Conservation (phyloP, 805 yeast genomes). For the Myxozyma mucilagina region DNA sequence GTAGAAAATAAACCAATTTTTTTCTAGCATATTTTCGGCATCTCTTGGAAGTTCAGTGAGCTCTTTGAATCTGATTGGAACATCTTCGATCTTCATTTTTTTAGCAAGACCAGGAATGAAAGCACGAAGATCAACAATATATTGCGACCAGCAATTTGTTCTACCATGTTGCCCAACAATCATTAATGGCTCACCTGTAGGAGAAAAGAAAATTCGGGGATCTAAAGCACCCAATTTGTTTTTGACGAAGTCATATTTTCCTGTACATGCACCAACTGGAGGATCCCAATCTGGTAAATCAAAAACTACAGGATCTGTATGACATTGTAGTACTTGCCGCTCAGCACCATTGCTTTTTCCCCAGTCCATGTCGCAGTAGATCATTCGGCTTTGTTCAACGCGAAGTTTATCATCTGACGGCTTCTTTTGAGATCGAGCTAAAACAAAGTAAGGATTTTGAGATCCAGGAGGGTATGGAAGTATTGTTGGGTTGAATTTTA, state of each 20-base stretch:
- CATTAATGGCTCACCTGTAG: conserved; percentile 28
- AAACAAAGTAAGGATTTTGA: conserved; percentile 9
- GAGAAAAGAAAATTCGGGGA: conserved; percentile 23
- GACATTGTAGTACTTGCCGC: conserved; percentile 7
- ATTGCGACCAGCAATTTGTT: conserved; percentile 17
- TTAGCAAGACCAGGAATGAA: conserved; percentile 18
- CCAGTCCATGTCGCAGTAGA: conserved; percentile 23
- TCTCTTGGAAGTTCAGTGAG: conserved; percentile 15
- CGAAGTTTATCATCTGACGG: background rate
- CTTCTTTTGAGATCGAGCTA: conserved; percentile 2
- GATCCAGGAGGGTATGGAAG: conserved; percentile 18
- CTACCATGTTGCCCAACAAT: conserved; percentile 15
- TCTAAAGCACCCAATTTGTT: conserved; percentile 15
- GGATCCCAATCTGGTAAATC: conserved; percentile 7
- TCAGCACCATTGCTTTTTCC: background rate
- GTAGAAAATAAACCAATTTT: conserved; percentile 25
- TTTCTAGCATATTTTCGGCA: conserved; percentile 2
- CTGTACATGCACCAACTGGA: conserved; percentile 13
- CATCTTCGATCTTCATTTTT: conserved; percentile 12
- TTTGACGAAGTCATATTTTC: background rate
- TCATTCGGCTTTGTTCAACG: background rate
- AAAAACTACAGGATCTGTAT: background rate
- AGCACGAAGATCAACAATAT: conserved; percentile 18
- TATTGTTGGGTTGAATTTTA: conserved; percentile 9
- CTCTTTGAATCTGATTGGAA: conserved; percentile 16